Conservation (phyloP, 768 basidiomycete species). For the Pisolithus sp. region DNA sequence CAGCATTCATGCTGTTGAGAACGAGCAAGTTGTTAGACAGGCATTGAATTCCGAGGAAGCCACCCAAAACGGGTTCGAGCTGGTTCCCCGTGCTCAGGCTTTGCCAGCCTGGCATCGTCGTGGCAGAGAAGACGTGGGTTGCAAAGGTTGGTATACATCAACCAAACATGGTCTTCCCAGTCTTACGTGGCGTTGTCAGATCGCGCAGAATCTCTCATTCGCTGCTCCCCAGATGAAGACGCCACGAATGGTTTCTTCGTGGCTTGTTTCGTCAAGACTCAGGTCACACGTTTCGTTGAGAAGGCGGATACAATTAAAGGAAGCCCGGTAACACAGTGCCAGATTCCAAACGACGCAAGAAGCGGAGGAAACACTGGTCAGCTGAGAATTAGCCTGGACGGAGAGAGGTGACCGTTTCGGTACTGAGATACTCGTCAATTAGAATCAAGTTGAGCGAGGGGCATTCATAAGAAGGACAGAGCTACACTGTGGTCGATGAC, state of each 20-base stretch:
- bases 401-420: not conserved
- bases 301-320: slow-evolving; percentile 18
- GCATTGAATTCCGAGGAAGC: slow-evolving; percentile 73
- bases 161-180: not conserved
- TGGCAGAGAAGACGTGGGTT: slow-evolving; percentile 60
- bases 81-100: slow-evolving; percentile 63
- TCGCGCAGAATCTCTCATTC: slow-evolving; percentile 54
- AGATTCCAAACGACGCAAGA: slow-evolving; percentile 15
- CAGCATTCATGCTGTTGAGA: slow-evolving; percentile 84
- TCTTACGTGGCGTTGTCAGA: slow-evolving; percentile 28
- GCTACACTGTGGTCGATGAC: slow-evolving; percentile 17
- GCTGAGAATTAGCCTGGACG: not conserved
- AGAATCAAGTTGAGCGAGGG: slow-evolving; percentile 1
- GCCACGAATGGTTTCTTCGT: slow-evolving; percentile 97
- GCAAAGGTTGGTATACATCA: slow-evolving; percentile 36
- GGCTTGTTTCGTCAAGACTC: slow-evolving; percentile 64
- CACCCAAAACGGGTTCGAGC: slow-evolving; percentile 46
- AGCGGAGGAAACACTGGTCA: slow-evolving; percentile 10
- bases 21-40: slow-evolving; percentile 82
- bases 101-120: slow-evolving; percentile 80
- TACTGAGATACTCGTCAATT: not conserved
- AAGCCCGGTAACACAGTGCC: slow-evolving; percentile 12
- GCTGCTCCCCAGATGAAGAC: slow-evolving; percentile 78
- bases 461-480: slow-evolving; percentile 13
- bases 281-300: not conserved